Conservation (phyloP, 495 filamentous ascomycete genomes). For the Hypoxylon intermedium region DNA sequence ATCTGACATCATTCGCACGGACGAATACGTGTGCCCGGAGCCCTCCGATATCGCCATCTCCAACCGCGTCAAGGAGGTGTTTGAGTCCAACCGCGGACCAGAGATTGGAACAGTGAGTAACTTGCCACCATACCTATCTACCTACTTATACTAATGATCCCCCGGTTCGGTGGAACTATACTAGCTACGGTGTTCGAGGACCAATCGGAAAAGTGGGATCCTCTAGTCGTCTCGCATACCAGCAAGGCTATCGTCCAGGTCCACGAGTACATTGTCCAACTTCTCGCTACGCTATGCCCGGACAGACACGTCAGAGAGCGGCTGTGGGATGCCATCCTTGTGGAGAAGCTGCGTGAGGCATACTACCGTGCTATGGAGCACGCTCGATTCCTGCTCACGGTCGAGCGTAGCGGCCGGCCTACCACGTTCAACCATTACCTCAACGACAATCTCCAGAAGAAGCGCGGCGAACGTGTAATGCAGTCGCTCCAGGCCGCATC, state of each 20-base stretch:
- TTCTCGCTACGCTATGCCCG: constrained; percentile 43
- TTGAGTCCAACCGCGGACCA: constrained; percentile 19
- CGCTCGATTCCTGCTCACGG: constrained; percentile 51
- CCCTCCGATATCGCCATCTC: constrained; percentile 7
- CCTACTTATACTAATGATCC: neutral
- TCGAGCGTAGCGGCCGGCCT: constrained; percentile 52
- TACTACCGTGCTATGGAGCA: constrained; percentile 53
- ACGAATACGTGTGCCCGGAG: neutral
- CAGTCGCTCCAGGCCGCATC: neutral
- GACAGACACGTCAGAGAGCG: constrained; percentile 44
- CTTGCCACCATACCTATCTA: neutral
- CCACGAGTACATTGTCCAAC: constrained; percentile 51
- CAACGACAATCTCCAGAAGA: constrained; percentile 53
- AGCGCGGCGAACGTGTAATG: constrained; percentile 20
- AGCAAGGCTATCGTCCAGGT: constrained; percentile 52
- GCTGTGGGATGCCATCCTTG: constrained; percentile 43
- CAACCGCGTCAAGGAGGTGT: constrained; percentile 9
- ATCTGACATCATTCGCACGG: constrained; percentile 8
- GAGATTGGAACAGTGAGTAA: constrained; percentile 31
- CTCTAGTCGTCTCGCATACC: constrained; percentile 52
- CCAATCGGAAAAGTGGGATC: constrained; percentile 59
- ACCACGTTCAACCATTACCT: constrained; percentile 61
- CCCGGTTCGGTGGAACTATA: constrained; percentile 44
- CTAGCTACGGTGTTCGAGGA: constrained; percentile 53
- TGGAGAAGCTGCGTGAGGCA: constrained; percentile 47